Evolutionary conservation across 176 grass and related monocot species (phyloP).

Genomic region (Carex cristatella): DNA sequence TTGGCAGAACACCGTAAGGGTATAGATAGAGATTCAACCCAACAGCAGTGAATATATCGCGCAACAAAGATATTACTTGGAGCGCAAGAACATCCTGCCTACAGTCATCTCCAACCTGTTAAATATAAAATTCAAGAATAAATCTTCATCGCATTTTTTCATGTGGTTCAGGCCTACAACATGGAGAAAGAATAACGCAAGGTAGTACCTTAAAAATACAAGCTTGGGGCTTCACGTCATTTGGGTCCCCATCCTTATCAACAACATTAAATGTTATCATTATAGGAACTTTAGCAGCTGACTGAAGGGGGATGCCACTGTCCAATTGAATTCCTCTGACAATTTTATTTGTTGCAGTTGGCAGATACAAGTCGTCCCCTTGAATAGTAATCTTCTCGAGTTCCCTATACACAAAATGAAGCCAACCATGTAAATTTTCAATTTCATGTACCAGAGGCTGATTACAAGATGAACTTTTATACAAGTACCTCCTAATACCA

Average conservation of each 20-base stretch:
- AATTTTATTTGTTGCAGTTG: conserved; percentile 93
- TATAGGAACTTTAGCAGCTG: conserved; percentile 99
- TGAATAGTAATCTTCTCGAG: conserved; percentile 83
- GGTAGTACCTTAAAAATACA: conserved; percentile 90
- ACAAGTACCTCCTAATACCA: conserved; percentile 74
- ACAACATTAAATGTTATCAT: conserved; percentile 99
- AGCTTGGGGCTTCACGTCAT: conserved; percentile 85
- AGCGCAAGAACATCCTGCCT: conserved; percentile 98
- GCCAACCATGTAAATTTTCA: conserved; percentile 16
- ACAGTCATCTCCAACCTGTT: conserved; percentile 99
- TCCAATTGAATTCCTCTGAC: conserved; percentile 89
- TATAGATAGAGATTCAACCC: conserved; percentile 95
- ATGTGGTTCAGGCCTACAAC: neutral
- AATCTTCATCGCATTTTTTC: conserved; percentile 5
- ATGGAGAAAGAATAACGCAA: neutral
- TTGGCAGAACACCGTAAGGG: conserved; percentile 95
- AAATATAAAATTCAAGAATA: neutral
- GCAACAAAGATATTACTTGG: conserved; percentile 86
- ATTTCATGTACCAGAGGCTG: conserved; percentile 8
- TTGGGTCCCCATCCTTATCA: conserved; percentile 79
- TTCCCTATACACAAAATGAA: conserved; percentile 58
- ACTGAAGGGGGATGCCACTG: conserved; percentile 97
- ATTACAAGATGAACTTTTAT: conserved; percentile 19
- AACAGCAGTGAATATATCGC: conserved; percentile 86
- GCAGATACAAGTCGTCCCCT: conserved; percentile 93